Percentiles rank a stretch among this genome's conserved stretches.
These are phyloP conservation scores for Deakozyma indianensis DNA, from an alignment of 805 yeast genomes.

Conservation along the genomic window DNA sequence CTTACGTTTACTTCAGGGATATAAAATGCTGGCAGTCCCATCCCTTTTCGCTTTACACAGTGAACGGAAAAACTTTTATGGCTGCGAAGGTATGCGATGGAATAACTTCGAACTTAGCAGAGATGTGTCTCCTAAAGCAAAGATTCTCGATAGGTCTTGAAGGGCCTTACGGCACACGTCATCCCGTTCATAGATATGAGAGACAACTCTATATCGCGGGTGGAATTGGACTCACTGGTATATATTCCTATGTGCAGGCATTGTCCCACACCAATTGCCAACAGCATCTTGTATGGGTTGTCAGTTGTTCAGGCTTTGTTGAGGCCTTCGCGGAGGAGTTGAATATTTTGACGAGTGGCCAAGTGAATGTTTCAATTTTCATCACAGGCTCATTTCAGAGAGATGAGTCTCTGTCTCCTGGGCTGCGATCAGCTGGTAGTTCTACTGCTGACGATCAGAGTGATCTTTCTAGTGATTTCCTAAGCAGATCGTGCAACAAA, in stretches of 20 bases:
- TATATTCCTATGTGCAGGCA: constrained; percentile 29
- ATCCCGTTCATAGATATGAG: background rate
- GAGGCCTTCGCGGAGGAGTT: background rate
- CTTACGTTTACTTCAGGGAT: constrained; percentile 19
- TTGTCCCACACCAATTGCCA: constrained; percentile 9
- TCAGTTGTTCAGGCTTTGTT: background rate
- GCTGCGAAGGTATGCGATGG: background rate
- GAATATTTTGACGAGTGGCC: background rate
- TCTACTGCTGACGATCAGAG: too few relatives aligned
- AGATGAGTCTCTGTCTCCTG: too few relatives aligned
- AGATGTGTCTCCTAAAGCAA: background rate
- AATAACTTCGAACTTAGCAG: background rate
- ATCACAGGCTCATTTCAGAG: background rate
- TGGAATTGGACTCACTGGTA: constrained; percentile 47
- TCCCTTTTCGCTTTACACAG: constrained; percentile 35
- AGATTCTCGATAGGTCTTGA: background rate
- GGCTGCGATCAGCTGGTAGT: too few relatives aligned
- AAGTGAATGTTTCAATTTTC: background rate
- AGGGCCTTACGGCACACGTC: background rate
- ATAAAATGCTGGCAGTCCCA: constrained; percentile 50
- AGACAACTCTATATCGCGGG: constrained; percentile 26
- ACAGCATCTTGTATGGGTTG: background rate
- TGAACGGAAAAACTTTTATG: constrained; percentile 26
- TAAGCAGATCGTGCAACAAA: too few relatives aligned
- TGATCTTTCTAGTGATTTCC: too few relatives aligned